Conservation (phyloP, 805 yeast genomes). For the Naumovozyma baii region DNA sequence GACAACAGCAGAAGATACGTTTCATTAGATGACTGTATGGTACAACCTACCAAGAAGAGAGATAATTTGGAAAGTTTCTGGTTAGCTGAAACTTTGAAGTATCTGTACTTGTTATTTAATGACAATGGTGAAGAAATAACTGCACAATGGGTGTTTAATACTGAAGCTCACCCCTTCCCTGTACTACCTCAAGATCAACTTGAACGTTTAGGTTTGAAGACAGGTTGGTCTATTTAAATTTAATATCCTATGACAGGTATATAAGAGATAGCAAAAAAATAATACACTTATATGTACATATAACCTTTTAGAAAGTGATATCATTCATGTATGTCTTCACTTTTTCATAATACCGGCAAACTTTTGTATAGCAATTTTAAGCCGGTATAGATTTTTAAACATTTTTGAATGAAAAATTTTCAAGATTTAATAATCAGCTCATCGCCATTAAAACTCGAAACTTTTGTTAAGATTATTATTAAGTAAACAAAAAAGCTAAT, state of each 20-base stretch:
- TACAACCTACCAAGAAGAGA: slow-evolving; percentile 39
- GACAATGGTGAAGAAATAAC: slow-evolving; percentile 58
- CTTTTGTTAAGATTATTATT: too few relatives aligned
- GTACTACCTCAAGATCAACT: slow-evolving; percentile 30
- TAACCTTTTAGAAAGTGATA: neutral
- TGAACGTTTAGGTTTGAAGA: slow-evolving; percentile 12
- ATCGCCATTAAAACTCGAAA: too few relatives aligned
- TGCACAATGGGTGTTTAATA: slow-evolving; percentile 52
- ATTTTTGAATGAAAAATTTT: too few relatives aligned
- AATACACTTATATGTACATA: too few relatives aligned
- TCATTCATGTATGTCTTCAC: too few relatives aligned
- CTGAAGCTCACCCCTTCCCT: slow-evolving; percentile 95
- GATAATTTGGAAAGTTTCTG: slow-evolving; percentile 89
- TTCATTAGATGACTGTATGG: slow-evolving; percentile 57
- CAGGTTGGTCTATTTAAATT: slow-evolving; percentile 22
- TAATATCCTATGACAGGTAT: neutral
- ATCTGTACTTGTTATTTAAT: slow-evolving; percentile 70
- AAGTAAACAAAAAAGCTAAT: too few relatives aligned
- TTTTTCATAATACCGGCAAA: too few relatives aligned
- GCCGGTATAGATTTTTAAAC: too few relatives aligned
- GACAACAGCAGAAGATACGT: slow-evolving; percentile 38
- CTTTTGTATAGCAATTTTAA: too few relatives aligned
- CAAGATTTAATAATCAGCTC: too few relatives aligned
- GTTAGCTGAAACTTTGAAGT: slow-evolving; percentile 88
- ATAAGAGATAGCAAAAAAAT: too few relatives aligned